phyloP scores from a whole-genome alignment of 805 yeast species.

The Saccharomycopsis microspora region DNA sequence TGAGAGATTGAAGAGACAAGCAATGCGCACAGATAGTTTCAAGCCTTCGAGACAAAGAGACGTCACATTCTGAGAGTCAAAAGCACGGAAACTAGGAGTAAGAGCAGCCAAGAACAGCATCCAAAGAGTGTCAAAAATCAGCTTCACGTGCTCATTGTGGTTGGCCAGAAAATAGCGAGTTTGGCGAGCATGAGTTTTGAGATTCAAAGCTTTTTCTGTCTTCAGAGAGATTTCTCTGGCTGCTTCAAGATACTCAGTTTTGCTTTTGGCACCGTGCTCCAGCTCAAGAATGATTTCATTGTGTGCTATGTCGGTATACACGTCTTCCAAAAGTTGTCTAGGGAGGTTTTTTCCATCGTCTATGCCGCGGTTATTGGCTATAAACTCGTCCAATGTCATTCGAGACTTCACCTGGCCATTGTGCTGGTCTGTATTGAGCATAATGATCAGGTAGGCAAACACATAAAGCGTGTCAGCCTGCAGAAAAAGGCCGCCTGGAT shows the following conservation, averaged over 20 bases:
- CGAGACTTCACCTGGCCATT: slow-evolving; percentile 74
- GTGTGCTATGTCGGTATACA: slow-evolving; percentile 66
- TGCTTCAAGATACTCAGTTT: slow-evolving; percentile 86
- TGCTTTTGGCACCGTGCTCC: slow-evolving; percentile 56
- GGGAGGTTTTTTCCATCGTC: slow-evolving; percentile 86
- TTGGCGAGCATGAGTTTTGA: slow-evolving; percentile 32
- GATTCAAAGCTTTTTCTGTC: slow-evolving; percentile 73
- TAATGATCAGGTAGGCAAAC: slow-evolving; percentile 79
- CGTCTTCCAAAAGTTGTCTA: slow-evolving; percentile 51
- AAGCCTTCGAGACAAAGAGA: slow-evolving; percentile 75
- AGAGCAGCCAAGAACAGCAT: slow-evolving; percentile 93
- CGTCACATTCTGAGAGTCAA: slow-evolving; percentile 63
- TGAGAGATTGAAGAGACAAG: slow-evolving; percentile 74
- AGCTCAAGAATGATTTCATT: slow-evolving; percentile 87
- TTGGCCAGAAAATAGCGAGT: slow-evolving; percentile 52
- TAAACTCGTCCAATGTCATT: slow-evolving; percentile 82
- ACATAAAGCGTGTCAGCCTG: slow-evolving; percentile 93
- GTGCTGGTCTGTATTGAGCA: slow-evolving; percentile 92
- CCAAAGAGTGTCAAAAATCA: slow-evolving; percentile 92
- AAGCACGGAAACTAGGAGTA: slow-evolving; percentile 87
- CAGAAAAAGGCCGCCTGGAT: slow-evolving; percentile 67
- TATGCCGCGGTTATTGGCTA: slow-evolving; percentile 81
- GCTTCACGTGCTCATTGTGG: slow-evolving; percentile 80
- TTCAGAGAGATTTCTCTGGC: slow-evolving; percentile 85
- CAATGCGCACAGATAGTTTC: slow-evolving; percentile 66